These are phyloP conservation scores for Hypoxylon sp. DNA, from an alignment of 2,329 filamentous ascomycete species.

Conservation along the genomic window DNA sequence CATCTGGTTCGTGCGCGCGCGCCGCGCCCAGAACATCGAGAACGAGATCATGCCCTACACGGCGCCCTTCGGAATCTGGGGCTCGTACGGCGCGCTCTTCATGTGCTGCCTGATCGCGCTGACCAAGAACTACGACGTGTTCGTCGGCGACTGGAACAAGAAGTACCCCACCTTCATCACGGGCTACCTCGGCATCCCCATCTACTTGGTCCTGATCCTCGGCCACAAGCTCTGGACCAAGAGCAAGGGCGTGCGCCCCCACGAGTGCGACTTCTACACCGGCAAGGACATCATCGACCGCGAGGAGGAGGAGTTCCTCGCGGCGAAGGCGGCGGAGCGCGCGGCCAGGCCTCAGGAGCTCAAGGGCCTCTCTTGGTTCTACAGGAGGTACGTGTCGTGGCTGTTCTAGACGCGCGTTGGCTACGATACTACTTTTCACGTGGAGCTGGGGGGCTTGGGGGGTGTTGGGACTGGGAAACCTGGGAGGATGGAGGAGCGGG, in stretches of 20 bases:
- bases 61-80: constrained; percentile 79
- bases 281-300: constrained; percentile 82
- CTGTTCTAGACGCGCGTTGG: constrained; percentile 66
- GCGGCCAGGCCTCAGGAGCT: constrained; percentile 49
- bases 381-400: constrained; percentile 72
- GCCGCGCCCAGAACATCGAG: constrained; percentile 71
- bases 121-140: constrained; percentile 87
- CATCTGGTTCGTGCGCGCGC: constrained; percentile 75
- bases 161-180: constrained; percentile 83
- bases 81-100: constrained; percentile 76
- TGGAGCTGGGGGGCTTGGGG: neutral
- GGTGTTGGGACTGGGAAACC: neutral
- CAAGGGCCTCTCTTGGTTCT: constrained; percentile 64
- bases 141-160: constrained; percentile 65
- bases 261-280: constrained; percentile 77
- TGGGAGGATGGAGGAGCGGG: constrained; percentile 1
- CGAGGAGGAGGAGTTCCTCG: constrained; percentile 79
- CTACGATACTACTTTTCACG: neutral
- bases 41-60: constrained; percentile 72
- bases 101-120: constrained; percentile 82
- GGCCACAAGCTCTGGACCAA: constrained; percentile 75
- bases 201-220: constrained; percentile 78
- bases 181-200: constrained; percentile 81
- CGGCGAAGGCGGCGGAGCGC: constrained; percentile 62
- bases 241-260: constrained; percentile 68